These are phyloP conservation scores for Kurtzmaniella quercitrusa DNA, from an alignment of 1,139 yeast genomes.

Conservation along the genomic window DNA sequence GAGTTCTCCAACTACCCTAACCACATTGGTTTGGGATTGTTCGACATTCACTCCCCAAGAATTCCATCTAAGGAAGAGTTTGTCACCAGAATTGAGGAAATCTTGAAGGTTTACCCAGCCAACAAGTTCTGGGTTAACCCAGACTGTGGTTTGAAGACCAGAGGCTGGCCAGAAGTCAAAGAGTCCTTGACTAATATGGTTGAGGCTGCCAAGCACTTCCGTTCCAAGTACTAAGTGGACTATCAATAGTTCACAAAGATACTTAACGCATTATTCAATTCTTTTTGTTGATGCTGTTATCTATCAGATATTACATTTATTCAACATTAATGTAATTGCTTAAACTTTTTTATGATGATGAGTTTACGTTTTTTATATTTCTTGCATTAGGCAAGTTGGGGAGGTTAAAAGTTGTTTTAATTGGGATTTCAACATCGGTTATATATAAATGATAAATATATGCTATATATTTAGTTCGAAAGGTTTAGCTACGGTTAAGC, in stretches of 20 bases:
- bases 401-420: slow-evolving; percentile 26
- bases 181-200: slow-evolving; percentile 95
- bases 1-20: slow-evolving; percentile 98
- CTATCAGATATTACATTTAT: slow-evolving; percentile 47
- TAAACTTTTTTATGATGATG: slow-evolving; percentile 18
- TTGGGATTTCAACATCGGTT: slow-evolving; percentile 53
- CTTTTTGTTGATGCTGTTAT: slow-evolving; percentile 37
- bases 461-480: slow-evolving; percentile 2
- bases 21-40: slow-evolving; percentile 98
- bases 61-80: slow-evolving; percentile 97
- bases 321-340: slow-evolving; percentile 61
- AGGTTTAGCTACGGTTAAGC: too few species aligned
- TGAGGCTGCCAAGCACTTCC: slow-evolving; percentile 95
- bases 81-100: slow-evolving; percentile 87
- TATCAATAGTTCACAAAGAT: slow-evolving; percentile 3
- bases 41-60: slow-evolving; percentile 99
- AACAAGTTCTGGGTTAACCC: slow-evolving; percentile 99
- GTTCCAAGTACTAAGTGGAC: slow-evolving; percentile 46
- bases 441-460: slow-evolving; percentile 17
- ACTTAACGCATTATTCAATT: slow-evolving; percentile 27
- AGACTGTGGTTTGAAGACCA: slow-evolving; percentile 99
- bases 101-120: slow-evolving; percentile 95
- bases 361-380: slow-evolving; percentile 10
- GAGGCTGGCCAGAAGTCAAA: slow-evolving; percentile 89
- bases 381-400: slow-evolving; percentile 17